These are phyloP conservation scores for Cerrena zonata DNA, from an alignment of 1,284 basidiomycete species.

Conservation along the genomic window DNA sequence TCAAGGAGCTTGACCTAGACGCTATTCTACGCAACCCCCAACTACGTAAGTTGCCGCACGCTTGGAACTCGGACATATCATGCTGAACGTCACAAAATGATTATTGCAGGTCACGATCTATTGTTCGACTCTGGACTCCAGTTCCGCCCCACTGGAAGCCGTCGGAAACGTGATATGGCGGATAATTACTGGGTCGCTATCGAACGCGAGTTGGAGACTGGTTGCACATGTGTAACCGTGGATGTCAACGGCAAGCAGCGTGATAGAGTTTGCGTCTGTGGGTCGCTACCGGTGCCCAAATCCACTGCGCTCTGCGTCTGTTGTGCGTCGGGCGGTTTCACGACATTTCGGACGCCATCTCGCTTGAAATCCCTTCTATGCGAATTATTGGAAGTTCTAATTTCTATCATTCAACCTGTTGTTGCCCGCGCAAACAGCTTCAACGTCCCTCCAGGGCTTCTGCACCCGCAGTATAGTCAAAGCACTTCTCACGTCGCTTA, in stretches of 20 bases:
- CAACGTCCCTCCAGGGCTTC: constrained; percentile 26
- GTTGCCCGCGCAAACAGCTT: constrained; percentile 13
- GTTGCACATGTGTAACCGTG: constrained; percentile 82
- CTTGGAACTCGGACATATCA: too few species aligned
- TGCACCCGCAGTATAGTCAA: constrained; percentile 27
- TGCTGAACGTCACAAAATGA: too few species aligned
- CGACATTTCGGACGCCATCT: constrained; percentile 66
- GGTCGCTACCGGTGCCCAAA: constrained; percentile 16
- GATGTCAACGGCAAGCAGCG: constrained; percentile 47
- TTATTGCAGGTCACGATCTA: constrained; percentile 72
- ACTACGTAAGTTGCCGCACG: constrained; percentile 58
- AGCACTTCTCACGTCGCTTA: constrained; percentile 47
- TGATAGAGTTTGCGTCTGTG: constrained; percentile 36
- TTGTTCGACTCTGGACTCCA: constrained; percentile 78
- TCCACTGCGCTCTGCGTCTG: constrained; percentile 33
- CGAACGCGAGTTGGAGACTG: constrained; percentile 68
- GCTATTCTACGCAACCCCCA: constrained; percentile 85
- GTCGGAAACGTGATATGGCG: constrained; percentile 68
- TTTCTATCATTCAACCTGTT: constrained; percentile 76
- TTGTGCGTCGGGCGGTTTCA: constrained; percentile 35
- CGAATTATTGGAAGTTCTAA: constrained; percentile 78
- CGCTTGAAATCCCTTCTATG: constrained; percentile 68
- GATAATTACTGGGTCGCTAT: constrained; percentile 86
- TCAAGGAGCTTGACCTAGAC: constrained; percentile 81
- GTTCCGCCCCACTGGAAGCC: constrained; percentile 65